Evolutionary conservation across 805 yeast genomes (phyloP).

Genomic region (Starmera caribaea): DNA sequence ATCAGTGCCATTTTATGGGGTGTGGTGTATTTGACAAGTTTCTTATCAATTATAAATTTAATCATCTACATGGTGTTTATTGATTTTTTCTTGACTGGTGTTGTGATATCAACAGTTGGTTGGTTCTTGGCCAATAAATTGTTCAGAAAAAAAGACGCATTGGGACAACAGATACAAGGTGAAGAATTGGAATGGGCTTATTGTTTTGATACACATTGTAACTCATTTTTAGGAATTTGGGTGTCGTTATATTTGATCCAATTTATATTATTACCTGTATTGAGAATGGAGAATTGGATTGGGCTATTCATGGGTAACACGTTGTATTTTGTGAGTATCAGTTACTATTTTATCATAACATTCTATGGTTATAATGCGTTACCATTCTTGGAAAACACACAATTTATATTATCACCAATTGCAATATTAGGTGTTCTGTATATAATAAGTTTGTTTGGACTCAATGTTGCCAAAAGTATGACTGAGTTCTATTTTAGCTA

Average conservation of each 20-base stretch:
- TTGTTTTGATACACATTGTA: conserved; percentile 91
- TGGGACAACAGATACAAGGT: conserved; percentile 17
- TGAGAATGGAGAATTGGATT: conserved; percentile 54
- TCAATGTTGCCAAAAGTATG: conserved; percentile 67
- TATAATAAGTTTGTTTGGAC: conserved; percentile 52
- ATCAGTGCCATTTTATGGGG: conserved; percentile 90
- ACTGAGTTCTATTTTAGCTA: conserved; percentile 30
- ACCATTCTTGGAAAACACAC: conserved; percentile 57
- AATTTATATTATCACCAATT: conserved; percentile 53
- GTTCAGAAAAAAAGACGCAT: conserved; percentile 31
- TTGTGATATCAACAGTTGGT: conserved; percentile 56
- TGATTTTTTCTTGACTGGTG: conserved; percentile 69
- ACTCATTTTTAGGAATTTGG: conserved; percentile 80
- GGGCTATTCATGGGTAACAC: conserved; percentile 72
- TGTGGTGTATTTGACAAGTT: conserved; percentile 58
- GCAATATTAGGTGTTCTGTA: conserved; percentile 49
- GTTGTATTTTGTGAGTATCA: conserved; percentile 61
- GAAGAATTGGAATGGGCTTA: conserved; percentile 79
- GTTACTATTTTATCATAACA: conserved; percentile 70
- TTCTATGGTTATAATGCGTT: conserved; percentile 83
- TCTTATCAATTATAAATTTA: conserved; percentile 52
- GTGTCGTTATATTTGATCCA: conserved; percentile 63
- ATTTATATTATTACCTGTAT: conserved; percentile 63
- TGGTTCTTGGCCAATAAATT: conserved; percentile 68
- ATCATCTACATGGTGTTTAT: conserved; percentile 76